Evolutionary conservation across 73 alveolate species (phyloP), one percentile per base, ranked within the genome.

Genomic region (Symbiodinium pilosum): DNA sequence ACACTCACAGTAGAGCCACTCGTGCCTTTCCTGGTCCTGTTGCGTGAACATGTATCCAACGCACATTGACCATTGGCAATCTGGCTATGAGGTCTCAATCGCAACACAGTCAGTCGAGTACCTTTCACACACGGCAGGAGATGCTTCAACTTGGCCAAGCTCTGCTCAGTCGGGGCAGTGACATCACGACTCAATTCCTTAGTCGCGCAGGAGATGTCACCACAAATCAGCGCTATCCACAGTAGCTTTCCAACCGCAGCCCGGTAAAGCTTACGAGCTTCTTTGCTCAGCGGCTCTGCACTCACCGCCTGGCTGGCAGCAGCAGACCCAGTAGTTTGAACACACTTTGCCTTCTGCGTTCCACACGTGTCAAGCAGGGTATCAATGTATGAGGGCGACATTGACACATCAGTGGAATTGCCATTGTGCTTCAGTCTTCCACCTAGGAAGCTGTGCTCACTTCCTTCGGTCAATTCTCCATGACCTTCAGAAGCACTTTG

Each of bases 351-450:
- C 64, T 47, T 11, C 64, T 47, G 64, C 64, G 16, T 47, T 47
- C 64, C 64, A 47, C 16, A 47, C 64, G 16, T n/a, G 16, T 47
- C 64, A 16, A 5, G 83, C 52, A 5, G 83, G 18, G 51, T 26
- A n/a, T 51, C 93, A 69, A 47, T 69, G 51, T 41, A 73, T 38
- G 30, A 4, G 21, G 52, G 32, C 34, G 44, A 24, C 93, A 85
- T 85, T 9, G 83, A 18, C 40, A 86, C 40, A 36, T 86, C 93
- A 51, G 36, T 47, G 56, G 83, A n/a, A 36, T 51, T 73, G 51
- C 83, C 93, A n/a, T 86, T 86, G 93, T 16, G 83, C 40, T 16
- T 2, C 93, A 86, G 83, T 44, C 83, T 47, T 86, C 93, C 1
- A 6, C 93, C 77, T n/a, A 86, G 83, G 39, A 86, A 86, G 83